Percentiles rank a stretch among this genome's conserved stretches.
phyloP scores from a whole-genome alignment of 2,329 filamentous ascomycete species.

The Bipolaris cookei region DNA sequence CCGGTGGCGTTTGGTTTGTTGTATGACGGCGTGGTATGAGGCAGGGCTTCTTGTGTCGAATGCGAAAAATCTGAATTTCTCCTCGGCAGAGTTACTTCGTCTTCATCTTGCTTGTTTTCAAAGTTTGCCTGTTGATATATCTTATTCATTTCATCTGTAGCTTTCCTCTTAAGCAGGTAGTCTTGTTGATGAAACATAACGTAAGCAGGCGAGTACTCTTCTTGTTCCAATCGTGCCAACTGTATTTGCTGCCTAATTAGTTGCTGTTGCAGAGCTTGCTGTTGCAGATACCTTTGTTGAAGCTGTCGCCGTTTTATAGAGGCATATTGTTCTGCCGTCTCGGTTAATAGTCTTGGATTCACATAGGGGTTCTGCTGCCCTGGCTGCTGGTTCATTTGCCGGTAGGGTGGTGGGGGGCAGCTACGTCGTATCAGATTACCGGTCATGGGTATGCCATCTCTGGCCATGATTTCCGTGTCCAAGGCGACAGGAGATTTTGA shows the following conservation, averaged over 20 bases:
- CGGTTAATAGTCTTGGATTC: neutral
- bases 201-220: neutral
- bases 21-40: too few relatives aligned
- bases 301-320: neutral
- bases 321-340: neutral
- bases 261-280: neutral
- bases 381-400: neutral
- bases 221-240: neutral
- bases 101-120: neutral
- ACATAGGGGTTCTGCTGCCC: neutral
- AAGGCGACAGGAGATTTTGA: conserved; percentile 15
- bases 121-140: neutral
- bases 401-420: neutral
- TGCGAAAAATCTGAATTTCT: neutral
- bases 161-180: neutral
- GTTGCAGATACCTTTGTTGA: neutral
- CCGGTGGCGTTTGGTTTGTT: too few relatives aligned
- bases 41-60: too few relatives aligned
- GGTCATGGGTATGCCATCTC: conserved; percentile 23
- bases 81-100: too few relatives aligned
- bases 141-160: neutral
- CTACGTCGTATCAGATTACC: conserved; percentile 2
- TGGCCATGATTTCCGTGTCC: conserved; percentile 14
- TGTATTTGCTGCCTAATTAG: neutral
- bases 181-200: neutral